Base-by-base conservation (phyloP, 352 stramenopile genomes). In the Sclerospora graminicola region DNA sequence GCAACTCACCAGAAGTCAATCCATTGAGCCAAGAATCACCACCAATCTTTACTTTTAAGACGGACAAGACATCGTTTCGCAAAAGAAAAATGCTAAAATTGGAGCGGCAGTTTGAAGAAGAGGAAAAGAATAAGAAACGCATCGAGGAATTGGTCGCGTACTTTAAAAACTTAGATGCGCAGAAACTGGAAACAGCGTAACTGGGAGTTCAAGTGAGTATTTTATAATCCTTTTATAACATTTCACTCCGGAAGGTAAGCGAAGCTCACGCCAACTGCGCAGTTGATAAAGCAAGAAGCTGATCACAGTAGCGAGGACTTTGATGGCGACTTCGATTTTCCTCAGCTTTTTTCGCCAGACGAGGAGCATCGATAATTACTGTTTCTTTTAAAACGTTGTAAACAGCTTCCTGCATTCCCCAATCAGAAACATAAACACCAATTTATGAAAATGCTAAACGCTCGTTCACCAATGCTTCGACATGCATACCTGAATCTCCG, bases 241-340 rank as follows among this genome's bases (percentile, higher is more conserved):
- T 20, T 15, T 48, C 35, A 44, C 21, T 26, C 21, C 21, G 3
- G n/a, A n/a, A n/a, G n/a, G n/a, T n/a, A n/a, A 26, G 6, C 28
- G n/a, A 43, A 15, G 14, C 31, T 66, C 21, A 68, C 51, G 41
- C n/a, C 18, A 45, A 52, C 27, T 60, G 51, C 14, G 49, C 45
- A 42, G 45, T 63, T 5, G 66, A 69, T 30, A 87, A 43, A 7
- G 47, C 46, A 24, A 82, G 33, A 36, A 93, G 47, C 39, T 87
- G 51, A 45, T 90, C 78, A 54, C 78, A 90, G 40, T 80, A 85
- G 19, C 43, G 66, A 20, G 81, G 74, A 45, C 43, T 83, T 47
- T 83, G 81, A 35, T 90, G 76, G 19, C 78, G 77, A 35, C 39
- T 73, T 9, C 70, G 64, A 33, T 89, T 89, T 34, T 90, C 78